Conservation (phyloP, 202 grass and related monocot species). For the Setaria viridis region DNA sequence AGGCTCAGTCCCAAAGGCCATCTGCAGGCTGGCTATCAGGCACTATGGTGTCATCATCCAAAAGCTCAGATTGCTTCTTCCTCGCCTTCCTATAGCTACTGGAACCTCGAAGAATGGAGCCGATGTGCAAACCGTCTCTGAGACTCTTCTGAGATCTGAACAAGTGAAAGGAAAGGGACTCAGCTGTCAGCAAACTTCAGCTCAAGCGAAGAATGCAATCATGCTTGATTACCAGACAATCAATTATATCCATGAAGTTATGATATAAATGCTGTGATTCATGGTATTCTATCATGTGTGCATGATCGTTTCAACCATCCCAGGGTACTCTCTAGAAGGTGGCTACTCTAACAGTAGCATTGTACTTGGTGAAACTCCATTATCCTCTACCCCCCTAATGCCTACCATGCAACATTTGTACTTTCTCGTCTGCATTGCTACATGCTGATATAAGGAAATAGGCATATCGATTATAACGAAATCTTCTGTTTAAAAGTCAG, state of each 20-base stretch:
- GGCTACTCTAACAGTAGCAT: neutral
- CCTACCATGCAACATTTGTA: too few species aligned
- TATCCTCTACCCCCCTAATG: neutral
- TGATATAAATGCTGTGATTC: neutral
- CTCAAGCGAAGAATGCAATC: slow-evolving; percentile 11
- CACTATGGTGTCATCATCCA: slow-evolving; percentile 61
- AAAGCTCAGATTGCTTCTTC: slow-evolving; percentile 53
- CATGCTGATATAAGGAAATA: slow-evolving; percentile 16
- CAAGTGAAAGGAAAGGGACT: slow-evolving; percentile 29
- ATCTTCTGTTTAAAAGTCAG: slow-evolving; percentile 13
- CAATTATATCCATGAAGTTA: slow-evolving; percentile 4
- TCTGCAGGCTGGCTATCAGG: slow-evolving; percentile 67
- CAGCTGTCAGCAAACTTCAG: slow-evolving; percentile 15
- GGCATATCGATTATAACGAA: slow-evolving; percentile 7
- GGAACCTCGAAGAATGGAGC: slow-evolving; percentile 72
- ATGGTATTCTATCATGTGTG: neutral
- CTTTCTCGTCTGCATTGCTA: too few species aligned
- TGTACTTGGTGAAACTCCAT: neutral
- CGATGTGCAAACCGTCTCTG: slow-evolving; percentile 48
- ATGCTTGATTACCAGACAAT: neutral
- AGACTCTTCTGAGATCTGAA: slow-evolving; percentile 66
- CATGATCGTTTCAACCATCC: neutral
- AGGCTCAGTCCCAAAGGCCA: slow-evolving; percentile 46
- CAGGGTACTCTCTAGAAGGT: neutral
- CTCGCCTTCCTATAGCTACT: slow-evolving; percentile 80